Conservation (phyloP, 139 green algal species). For the Haematococcus sp. region DNA sequence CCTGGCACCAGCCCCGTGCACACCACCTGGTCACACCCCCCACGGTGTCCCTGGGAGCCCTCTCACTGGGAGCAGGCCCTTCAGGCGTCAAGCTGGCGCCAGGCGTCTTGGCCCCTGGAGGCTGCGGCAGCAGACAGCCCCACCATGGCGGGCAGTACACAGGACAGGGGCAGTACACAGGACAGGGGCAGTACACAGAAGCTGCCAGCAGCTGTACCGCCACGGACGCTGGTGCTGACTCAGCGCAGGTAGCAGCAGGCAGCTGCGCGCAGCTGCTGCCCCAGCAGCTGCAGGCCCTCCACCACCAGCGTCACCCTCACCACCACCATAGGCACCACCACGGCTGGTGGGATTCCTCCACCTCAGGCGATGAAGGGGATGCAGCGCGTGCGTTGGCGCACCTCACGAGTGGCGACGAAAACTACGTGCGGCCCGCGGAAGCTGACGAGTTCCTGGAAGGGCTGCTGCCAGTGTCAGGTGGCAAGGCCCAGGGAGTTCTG, state of each 20-base stretch:
- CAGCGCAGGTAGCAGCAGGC: not conserved
- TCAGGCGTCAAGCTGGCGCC: not conserved
- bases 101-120: no score
- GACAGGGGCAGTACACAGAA: no score
- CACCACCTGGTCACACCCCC: not conserved
- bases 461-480: not conserved
- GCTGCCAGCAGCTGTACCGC: not conserved
- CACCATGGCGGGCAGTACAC: no score
- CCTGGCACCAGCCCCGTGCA: not conserved
- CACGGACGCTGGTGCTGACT: no score
- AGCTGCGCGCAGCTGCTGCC: not conserved
- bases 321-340: not conserved
- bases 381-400: no score
- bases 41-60: not conserved
- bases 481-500: not conserved
- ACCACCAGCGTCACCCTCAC: not conserved
- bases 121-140: no score
- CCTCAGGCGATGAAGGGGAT: no score
- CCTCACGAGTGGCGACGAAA: no score
- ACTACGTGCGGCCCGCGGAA: no score
- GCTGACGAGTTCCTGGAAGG: no score
- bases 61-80: not conserved
- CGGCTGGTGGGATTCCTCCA: no score
- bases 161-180: no score
- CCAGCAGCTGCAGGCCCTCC: not conserved